Evolutionary conservation across 352 stramenopile genomes (phyloP).

Genomic region (Phytophthora tubulina): DNA sequence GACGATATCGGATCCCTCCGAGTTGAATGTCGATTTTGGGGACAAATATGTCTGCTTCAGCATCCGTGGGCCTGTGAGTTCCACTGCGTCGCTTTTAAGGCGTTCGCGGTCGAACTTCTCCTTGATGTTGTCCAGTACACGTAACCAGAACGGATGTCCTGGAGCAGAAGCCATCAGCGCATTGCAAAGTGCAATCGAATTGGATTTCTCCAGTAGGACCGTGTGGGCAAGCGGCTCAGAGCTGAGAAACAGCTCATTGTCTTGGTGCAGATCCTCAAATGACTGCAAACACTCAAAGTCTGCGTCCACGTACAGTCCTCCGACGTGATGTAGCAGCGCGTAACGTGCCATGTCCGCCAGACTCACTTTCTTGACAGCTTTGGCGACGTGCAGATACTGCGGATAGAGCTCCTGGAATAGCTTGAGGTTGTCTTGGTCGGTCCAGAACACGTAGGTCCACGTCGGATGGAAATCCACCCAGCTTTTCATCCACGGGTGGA

Average conservation of each 20-base stretch:
- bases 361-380: slow-evolving; percentile 51
- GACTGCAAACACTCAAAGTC: slow-evolving; percentile 64
- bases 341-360: slow-evolving; percentile 67
- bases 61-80: slow-evolving; percentile 59
- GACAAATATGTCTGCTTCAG: slow-evolving; percentile 55
- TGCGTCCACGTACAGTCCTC: slow-evolving; percentile 61
- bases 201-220: slow-evolving; percentile 55
- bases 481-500: slow-evolving; percentile 67
- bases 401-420: slow-evolving; percentile 62
- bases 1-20: slow-evolving; percentile 15
- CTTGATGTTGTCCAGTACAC: slow-evolving; percentile 58
- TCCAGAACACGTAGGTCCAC: slow-evolving; percentile 74
- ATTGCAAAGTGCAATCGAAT: slow-evolving; percentile 54
- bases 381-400: slow-evolving; percentile 53
- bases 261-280: slow-evolving; percentile 48
- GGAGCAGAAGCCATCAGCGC: slow-evolving; percentile 64
- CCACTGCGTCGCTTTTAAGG: slow-evolving; percentile 42
- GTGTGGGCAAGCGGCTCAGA: slow-evolving; percentile 54
- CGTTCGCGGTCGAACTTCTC: slow-evolving; percentile 45
- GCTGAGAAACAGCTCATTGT: slow-evolving; percentile 54
- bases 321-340: slow-evolving; percentile 57
- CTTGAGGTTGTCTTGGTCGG: slow-evolving; percentile 59
- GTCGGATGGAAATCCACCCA: slow-evolving; percentile 51
- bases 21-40: slow-evolving; percentile 2
- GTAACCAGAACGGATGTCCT: slow-evolving; percentile 61